Evolutionary conservation across 768 basidiomycete genomes (phyloP).

Genomic region (Lyophyllum decastes): DNA sequence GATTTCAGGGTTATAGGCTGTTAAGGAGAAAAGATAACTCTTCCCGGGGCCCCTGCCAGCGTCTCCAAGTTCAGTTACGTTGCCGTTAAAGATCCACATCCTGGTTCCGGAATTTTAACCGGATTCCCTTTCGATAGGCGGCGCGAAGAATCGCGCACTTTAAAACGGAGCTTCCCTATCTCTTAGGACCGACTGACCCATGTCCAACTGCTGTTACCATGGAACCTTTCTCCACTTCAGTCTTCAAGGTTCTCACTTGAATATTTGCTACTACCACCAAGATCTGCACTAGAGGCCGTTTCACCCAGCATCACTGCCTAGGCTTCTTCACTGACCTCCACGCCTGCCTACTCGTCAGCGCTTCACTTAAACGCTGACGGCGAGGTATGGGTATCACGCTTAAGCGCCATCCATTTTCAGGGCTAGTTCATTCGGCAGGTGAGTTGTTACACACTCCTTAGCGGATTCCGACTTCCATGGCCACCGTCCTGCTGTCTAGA

Average conservation of each 20-base stretch:
- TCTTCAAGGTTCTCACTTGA: background rate
- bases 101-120: too few species aligned
- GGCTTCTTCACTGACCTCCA: background rate
- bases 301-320: background rate
- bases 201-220: slow-evolving; percentile 87
- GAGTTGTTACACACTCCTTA: slow-evolving; percentile 84
- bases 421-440: slow-evolving; percentile 73
- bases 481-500: slow-evolving; percentile 88
- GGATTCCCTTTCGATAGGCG: too few species aligned
- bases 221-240: slow-evolving; percentile 80
- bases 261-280: background rate
- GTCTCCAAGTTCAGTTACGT: too few species aligned
- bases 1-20: too few species aligned
- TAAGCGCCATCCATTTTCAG: slow-evolving; percentile 85
- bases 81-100: too few species aligned
- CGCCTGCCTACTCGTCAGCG: background rate
- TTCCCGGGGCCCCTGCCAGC: too few species aligned
- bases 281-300: background rate
- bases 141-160: too few species aligned
- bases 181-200: slow-evolving; percentile 87
- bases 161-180: too few species aligned
- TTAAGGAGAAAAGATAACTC: too few species aligned
- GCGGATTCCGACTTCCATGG: slow-evolving; percentile 85
- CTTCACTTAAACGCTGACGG: slow-evolving; percentile 64
- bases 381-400: slow-evolving; percentile 70